Conservation (phyloP, 2,329 filamentous ascomycete genomes). For the Penicillium rolfsii region DNA sequence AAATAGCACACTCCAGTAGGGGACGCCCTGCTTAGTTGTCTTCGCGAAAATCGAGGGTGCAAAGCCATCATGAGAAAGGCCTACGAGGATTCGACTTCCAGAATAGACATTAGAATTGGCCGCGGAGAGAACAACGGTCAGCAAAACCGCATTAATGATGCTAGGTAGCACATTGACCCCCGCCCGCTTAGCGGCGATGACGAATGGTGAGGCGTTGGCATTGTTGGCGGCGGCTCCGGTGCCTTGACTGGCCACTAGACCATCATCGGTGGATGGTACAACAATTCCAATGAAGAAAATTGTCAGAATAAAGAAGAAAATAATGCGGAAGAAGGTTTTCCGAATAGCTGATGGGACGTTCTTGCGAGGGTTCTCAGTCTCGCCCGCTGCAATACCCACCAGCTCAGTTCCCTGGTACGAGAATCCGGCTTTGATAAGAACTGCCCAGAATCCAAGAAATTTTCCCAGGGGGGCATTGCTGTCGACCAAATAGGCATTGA, state of each 20-base stretch:
- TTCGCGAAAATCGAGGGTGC: slow-evolving; percentile 49
- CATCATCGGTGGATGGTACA: slow-evolving; percentile 64
- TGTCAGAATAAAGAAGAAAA: slow-evolving; percentile 57
- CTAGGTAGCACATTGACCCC: slow-evolving; percentile 44
- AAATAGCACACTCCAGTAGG: slow-evolving; percentile 49
- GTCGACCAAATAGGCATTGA: slow-evolving; percentile 2
- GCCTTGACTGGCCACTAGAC: slow-evolving; percentile 51
- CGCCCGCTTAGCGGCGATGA: slow-evolving; percentile 46
- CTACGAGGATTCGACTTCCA: slow-evolving; percentile 60
- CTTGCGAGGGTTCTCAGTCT: slow-evolving; percentile 72
- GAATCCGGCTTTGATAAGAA: slow-evolving; percentile 51
- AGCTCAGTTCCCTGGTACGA: slow-evolving; percentile 67
- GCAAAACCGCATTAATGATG: slow-evolving; percentile 48
- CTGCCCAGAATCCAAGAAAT: slow-evolving; percentile 65
- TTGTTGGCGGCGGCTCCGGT: slow-evolving; percentile 24
- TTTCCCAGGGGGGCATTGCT: slow-evolving; percentile 63
- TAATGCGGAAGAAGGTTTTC: slow-evolving; percentile 75
- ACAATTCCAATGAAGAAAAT: slow-evolving; percentile 71
- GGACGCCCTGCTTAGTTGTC: slow-evolving; percentile 49
- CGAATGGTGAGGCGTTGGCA: slow-evolving; percentile 47
- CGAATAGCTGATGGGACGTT: slow-evolving; percentile 73
- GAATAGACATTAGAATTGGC: slow-evolving; percentile 50
- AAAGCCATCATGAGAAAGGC: slow-evolving; percentile 57
- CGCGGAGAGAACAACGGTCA: slow-evolving; percentile 49
- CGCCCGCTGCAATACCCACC: slow-evolving; percentile 76